phyloP scores from a whole-genome alignment of 257 asterid genomes.

The Ehretia macrophylla region DNA sequence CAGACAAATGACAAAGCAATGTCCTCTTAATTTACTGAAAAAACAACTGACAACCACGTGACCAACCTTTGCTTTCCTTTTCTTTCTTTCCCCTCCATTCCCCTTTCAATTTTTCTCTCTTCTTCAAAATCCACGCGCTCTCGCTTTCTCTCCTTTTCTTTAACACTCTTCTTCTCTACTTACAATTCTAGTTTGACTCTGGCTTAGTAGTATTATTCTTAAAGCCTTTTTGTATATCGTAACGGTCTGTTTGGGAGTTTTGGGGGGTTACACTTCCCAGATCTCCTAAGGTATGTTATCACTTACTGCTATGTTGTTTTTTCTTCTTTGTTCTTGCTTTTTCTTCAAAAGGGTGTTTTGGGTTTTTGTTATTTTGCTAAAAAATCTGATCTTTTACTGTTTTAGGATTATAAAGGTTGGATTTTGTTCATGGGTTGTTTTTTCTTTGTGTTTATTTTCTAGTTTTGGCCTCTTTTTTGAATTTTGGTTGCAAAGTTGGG shows the following conservation, averaged over 20 bases:
- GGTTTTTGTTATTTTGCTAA: background rate
- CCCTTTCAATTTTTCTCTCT: slow-evolving; percentile 20
- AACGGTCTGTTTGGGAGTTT: slow-evolving; percentile 10
- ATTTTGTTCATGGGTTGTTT: background rate
- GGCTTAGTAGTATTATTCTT: background rate
- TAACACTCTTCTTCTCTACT: background rate
- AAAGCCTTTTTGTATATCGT: background rate
- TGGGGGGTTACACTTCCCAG: slow-evolving; percentile 10
- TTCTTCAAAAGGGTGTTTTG: background rate
- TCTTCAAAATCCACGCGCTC: slow-evolving; percentile 23
- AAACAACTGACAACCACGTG: slow-evolving; percentile 76
- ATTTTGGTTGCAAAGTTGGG: slow-evolving; percentile 4
- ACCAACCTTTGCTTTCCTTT: slow-evolving; percentile 9
- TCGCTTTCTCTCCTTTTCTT: slow-evolving; percentile 7
- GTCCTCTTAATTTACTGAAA: slow-evolving; percentile 16
- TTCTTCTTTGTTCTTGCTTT: background rate
- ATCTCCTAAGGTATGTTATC: slow-evolving; percentile 11
- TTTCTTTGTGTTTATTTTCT: background rate
- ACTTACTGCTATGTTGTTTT: background rate
- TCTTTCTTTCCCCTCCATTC: slow-evolving; percentile 17
- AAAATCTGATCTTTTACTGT: background rate
- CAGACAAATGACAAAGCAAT: slow-evolving; percentile 33
- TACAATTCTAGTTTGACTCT: background rate
- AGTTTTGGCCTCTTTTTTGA: slow-evolving; percentile 4
- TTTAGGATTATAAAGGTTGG: background rate